A percentile compares a stretch with the other conserved stretches of the same genome.
phyloP scores from a whole-genome alignment of 2,329 filamentous ascomycete genomes.

The Xylariaceae sp. region DNA sequence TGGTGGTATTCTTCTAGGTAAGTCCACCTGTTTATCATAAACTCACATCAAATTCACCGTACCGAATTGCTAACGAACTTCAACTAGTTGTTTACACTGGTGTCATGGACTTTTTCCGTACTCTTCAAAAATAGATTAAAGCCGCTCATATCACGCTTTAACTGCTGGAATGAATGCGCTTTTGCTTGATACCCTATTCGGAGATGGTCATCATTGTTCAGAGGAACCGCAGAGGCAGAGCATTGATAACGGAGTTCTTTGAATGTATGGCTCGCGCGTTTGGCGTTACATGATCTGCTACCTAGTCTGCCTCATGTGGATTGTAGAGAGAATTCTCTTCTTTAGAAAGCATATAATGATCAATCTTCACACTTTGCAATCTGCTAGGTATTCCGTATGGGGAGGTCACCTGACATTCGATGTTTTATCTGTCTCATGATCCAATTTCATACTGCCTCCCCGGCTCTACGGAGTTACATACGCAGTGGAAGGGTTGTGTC shows the following conservation, averaged over 20 bases:
- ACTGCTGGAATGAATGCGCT: not conserved
- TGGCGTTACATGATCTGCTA: not conserved
- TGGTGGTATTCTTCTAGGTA: slow-evolving; percentile 58
- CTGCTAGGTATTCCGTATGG: not conserved
- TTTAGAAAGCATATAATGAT: not conserved
- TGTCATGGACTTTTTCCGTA: slow-evolving; percentile 26
- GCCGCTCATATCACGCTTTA: slow-evolving; percentile 2
- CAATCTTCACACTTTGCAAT: not conserved
- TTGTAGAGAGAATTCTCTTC: not conserved
- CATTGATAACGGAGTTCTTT: slow-evolving; percentile 9
- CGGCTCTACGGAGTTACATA: no score
- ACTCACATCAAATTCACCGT: not conserved
- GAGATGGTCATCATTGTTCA: slow-evolving; percentile 11
- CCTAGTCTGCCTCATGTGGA: not conserved
- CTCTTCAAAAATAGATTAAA: slow-evolving; percentile 15
- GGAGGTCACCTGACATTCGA: no score
- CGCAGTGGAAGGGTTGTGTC: not conserved
- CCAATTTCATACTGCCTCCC: no score
- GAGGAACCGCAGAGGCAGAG: not conserved
- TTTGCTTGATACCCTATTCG: slow-evolving; percentile 17
- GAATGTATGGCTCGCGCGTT: not conserved
- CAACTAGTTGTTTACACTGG: slow-evolving; percentile 23
- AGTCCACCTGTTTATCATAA: not conserved
- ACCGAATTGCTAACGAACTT: not conserved
- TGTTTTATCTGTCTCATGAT: no score